Conservation (phyloP, 169 alveolate genomes). For the Ichthyophthirius multifiliis region DNA sequence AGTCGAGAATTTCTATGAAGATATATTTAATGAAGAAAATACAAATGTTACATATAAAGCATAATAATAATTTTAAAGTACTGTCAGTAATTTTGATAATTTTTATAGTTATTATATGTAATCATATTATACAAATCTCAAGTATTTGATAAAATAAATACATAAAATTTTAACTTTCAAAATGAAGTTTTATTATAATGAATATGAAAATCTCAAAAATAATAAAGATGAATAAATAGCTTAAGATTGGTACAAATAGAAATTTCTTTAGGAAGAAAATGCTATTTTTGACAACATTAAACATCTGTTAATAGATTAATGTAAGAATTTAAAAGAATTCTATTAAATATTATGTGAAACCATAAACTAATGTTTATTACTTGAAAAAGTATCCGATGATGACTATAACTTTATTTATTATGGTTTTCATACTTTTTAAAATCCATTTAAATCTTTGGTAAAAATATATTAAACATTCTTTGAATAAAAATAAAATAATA, state of each 20-base stretch:
- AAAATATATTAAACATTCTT: not conserved
- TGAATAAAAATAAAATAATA: not conserved
- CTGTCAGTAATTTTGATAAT: not conserved
- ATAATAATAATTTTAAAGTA: not conserved
- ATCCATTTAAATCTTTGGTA: not conserved
- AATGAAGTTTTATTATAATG: not conserved
- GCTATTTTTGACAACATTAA: no score
- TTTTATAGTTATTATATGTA: not conserved
- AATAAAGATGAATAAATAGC: no score
- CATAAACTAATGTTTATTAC: not conserved
- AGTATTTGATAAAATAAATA: not conserved
- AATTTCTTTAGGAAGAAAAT: no score
- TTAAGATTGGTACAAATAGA: no score
- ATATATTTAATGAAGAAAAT: not conserved
- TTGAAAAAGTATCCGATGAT: not conserved
- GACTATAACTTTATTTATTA: not conserved
- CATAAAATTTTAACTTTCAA: not conserved
- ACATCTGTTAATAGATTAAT: no score
- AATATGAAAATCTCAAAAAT: no score
- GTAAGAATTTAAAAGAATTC: no score
- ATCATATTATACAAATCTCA: not conserved
- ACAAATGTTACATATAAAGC: not conserved
- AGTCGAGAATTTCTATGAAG: not conserved
- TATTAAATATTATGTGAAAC: not conserved
- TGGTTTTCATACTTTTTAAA: not conserved